These are phyloP conservation scores for Neonectria punicea DNA, from an alignment of 2,329 filamentous ascomycete species.

Conservation along the genomic window DNA sequence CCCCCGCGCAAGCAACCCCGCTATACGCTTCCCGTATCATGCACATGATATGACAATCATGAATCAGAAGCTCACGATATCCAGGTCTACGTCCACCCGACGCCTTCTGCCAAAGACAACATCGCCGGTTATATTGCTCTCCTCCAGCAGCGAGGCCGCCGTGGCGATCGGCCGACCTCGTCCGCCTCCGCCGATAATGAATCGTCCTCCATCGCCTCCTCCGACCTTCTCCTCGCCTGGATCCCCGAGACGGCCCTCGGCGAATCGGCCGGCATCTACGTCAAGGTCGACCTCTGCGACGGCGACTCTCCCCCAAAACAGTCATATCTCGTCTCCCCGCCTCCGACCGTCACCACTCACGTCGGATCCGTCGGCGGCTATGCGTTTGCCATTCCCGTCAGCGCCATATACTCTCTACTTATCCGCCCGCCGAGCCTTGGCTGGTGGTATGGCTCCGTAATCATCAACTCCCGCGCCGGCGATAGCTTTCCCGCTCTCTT, in stretches of 20 bases:
- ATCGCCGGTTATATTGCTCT: constrained; percentile 94
- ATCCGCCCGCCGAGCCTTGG: constrained; percentile 92
- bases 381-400: constrained; percentile 90
- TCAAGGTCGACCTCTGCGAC: constrained; percentile 92
- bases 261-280: constrained; percentile 87
- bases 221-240: constrained; percentile 90
- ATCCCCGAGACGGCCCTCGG: constrained; percentile 89
- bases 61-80: constrained; percentile 23
- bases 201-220: constrained; percentile 62
- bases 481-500: constrained; percentile 96
- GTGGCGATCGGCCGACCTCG: constrained; percentile 51
- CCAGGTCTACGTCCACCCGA: constrained; percentile 95
- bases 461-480: constrained; percentile 90
- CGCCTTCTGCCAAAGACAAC: constrained; percentile 93
- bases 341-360: constrained; percentile 85
- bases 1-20: not conserved
- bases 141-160: constrained; percentile 81
- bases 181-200: constrained; percentile 41
- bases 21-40: not conserved
- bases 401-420: constrained; percentile 88
- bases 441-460: constrained; percentile 97
- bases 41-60: not conserved
- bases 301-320: constrained; percentile 83
- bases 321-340: constrained; percentile 89
- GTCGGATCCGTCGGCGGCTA: constrained; percentile 79